Evolutionary conservation across 306 rosid genomes (phyloP), one percentile per base, ranked within the genome.

Genomic region (Dalbergia oliveri): DNA sequence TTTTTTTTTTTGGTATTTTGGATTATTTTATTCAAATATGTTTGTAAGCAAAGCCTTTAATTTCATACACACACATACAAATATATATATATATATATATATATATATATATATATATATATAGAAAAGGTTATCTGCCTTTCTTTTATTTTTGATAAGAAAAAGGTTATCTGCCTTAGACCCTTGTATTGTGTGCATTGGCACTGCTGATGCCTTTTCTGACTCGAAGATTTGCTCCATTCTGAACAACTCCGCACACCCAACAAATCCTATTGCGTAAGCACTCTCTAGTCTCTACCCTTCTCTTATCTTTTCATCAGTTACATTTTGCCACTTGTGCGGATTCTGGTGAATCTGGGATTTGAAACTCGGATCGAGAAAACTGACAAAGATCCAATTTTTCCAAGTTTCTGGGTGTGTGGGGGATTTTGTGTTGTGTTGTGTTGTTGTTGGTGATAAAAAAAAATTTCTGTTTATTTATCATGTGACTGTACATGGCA

Each of bases 251-350:
- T 10, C 53, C 37, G 11, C 67, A 41, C 64, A 54, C 60, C 6
- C 60, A 71, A 37, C 63, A 72, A 51, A 63, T 72, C 82, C 71
- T 49, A 73, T 23, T 78, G 23, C 57, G 92, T 86, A 65, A 90
- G 92, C 65, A 60, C 18, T 70, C 35, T 59, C 10, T 16, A 43
- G 31, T 26, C 62, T 69, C 77, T 33, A 56, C 26, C 77, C 74
- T 21, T 66, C 37, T 31, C 66, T n/a, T 62, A 31, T 70, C 12
- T 16, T 35, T 62, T 64, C 39, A 37, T 9, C 56, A 3, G 9
- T 74, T 75, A 68, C 66, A 79, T 75, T 78, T 81, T 65, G 2
- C 49, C 59, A 15, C 33, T 3, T 72, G 64, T 18, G 11, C 51
- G 19, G 73, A 76, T 35, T 65, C 65, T 76, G 26, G 23, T 50